Evolutionary conservation across 164 flowering plant species (phyloP).

Genomic region (Vitis cinerea): DNA sequence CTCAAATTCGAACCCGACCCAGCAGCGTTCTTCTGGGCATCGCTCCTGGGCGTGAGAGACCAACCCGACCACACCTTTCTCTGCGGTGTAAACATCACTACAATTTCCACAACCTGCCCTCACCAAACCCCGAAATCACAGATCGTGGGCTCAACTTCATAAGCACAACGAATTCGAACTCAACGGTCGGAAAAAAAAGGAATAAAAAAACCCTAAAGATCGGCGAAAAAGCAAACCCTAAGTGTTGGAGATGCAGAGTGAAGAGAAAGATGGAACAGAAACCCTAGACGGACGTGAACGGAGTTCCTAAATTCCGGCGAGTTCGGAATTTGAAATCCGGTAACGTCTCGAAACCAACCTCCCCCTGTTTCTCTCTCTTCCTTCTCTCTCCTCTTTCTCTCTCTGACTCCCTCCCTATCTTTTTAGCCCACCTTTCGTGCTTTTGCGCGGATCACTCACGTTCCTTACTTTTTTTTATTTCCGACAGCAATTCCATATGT

Average conservation of each 20-base stretch:
- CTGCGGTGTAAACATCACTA: constrained; percentile 79
- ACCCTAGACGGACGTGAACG: constrained; percentile 55
- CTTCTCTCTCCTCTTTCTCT: constrained; percentile 15
- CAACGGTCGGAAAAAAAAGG: not conserved
- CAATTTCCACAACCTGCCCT: constrained; percentile 5
- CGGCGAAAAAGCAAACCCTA: not conserved
- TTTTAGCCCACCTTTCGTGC: constrained; percentile 16
- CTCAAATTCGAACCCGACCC: constrained; percentile 23
- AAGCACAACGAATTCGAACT: constrained; percentile 1
- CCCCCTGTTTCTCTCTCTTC: constrained; percentile 19
- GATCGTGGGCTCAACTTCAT: constrained; percentile 24
- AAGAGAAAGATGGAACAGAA: constrained; percentile 1
- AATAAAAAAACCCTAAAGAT: not conserved
- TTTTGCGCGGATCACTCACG: constrained; percentile 29
- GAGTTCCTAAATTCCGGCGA: constrained; percentile 50
- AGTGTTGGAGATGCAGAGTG: not conserved
- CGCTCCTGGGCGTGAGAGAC: constrained; percentile 50
- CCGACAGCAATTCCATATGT: not conserved
- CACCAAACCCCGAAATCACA: not conserved
- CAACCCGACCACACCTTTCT: constrained; percentile 52
- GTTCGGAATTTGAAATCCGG: constrained; percentile 44
- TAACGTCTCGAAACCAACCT: constrained; percentile 36
- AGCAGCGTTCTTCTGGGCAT: constrained; percentile 29
- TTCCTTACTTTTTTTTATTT: constrained; percentile 15
- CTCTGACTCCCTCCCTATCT: constrained; percentile 16